Conservation (phyloP, 2,329 filamentous ascomycete species). For the Orbilia javanica region DNA sequence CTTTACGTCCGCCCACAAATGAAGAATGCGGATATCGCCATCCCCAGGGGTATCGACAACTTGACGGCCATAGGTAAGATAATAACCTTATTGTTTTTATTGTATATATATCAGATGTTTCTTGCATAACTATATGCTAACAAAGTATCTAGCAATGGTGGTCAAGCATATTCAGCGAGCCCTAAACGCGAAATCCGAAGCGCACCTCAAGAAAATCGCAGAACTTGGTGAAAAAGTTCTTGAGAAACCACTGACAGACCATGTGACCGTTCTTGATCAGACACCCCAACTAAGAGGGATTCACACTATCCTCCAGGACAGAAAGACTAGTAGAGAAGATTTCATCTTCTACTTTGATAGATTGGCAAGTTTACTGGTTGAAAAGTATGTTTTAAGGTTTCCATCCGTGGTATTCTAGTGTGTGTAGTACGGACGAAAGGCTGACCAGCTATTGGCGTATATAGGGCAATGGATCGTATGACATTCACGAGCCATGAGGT, state of each 20-base stretch:
- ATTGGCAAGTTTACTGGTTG: slow-evolving; percentile 84
- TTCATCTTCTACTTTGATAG: slow-evolving; percentile 99
- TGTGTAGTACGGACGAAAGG: background rate
- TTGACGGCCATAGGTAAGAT: slow-evolving; percentile 82
- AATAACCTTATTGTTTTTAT: background rate
- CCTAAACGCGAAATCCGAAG: slow-evolving; percentile 83
- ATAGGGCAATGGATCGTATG: slow-evolving; percentile 80
- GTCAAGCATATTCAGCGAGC: slow-evolving; percentile 92
- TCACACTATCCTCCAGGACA: slow-evolving; percentile 88
- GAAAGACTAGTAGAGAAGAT: slow-evolving; percentile 82
- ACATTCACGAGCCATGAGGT: slow-evolving; percentile 76
- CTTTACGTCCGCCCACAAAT: slow-evolving; percentile 93
- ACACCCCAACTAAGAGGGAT: slow-evolving; percentile 87
- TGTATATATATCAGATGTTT: too few species aligned
- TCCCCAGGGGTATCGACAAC: slow-evolving; percentile 94
- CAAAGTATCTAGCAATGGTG: slow-evolving; percentile 75
- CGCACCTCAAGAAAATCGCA: slow-evolving; percentile 82
- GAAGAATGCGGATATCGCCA: slow-evolving; percentile 91
- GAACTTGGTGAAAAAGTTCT: slow-evolving; percentile 78
- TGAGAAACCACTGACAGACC: slow-evolving; percentile 78
- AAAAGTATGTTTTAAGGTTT: slow-evolving; percentile 68
- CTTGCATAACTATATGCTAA: too few species aligned
- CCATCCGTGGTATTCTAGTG: background rate
- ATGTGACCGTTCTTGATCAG: slow-evolving; percentile 79
- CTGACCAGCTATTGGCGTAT: background rate